phyloP scores from a whole-genome alignment of 176 grass and related monocot genomes.

The Zoysia pacifica region DNA sequence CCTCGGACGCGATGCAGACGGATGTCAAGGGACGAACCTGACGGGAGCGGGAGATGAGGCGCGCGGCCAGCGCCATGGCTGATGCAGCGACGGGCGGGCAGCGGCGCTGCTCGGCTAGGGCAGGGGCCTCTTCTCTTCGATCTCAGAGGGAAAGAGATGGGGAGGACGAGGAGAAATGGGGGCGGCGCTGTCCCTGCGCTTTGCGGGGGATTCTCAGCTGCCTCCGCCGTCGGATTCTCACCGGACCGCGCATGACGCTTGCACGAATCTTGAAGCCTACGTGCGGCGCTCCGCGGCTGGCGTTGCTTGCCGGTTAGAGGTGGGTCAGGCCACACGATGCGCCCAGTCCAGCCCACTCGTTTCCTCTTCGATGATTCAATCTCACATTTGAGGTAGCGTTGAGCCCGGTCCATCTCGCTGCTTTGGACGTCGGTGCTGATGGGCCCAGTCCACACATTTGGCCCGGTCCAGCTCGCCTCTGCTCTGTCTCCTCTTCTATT shows the following conservation, averaged over 20 bases:
- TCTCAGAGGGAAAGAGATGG: conserved; percentile 28
- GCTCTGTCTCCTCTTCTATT: no score
- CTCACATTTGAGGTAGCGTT: no score
- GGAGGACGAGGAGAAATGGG: conserved; percentile 15
- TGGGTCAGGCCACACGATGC: no score
- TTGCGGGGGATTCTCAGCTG: conserved; percentile 1
- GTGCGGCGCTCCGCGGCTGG: neutral
- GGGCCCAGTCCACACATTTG: no score
- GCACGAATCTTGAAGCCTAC: conserved; percentile 28
- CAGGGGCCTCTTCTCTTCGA: conserved; percentile 40
- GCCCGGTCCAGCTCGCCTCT: no score
- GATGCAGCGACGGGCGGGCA: conserved; percentile 22
- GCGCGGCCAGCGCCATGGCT: conserved; percentile 82
- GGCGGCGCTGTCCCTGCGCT: conserved; percentile 48
- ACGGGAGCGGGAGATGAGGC: conserved; percentile 74
- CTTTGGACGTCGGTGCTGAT: no score
- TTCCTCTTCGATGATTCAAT: no score
- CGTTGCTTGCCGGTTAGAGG: no score
- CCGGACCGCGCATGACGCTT: neutral
- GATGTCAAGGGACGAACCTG: conserved; percentile 49
- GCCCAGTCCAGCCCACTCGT: no score
- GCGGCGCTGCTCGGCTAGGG: conserved; percentile 20
- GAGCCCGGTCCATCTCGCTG: no score
- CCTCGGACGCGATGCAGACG: neutral
- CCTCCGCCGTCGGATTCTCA: conserved; percentile 44